Evolutionary conservation across 202 grass and related monocot genomes (phyloP).

Genomic region (Bolboschoenoplectus hybrid): DNA sequence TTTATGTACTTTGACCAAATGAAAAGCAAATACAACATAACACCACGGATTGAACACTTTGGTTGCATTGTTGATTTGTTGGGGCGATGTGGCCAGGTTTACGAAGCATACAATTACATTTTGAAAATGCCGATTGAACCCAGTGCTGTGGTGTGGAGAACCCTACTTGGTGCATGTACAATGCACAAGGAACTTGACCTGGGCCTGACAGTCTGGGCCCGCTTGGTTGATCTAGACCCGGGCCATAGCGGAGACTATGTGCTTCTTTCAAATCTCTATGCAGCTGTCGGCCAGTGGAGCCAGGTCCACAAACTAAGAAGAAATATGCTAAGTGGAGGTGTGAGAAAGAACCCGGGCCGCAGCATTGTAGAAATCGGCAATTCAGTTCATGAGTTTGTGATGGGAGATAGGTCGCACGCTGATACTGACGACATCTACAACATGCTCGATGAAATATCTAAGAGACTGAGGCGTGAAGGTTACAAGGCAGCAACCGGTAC

Average conservation of each 20-base stretch:
- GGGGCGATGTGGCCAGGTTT: slow-evolving; percentile 65
- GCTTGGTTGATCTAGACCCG: slow-evolving; percentile 65
- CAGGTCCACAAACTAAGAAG: slow-evolving; percentile 66
- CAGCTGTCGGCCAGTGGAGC: slow-evolving; percentile 64
- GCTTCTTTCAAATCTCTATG: slow-evolving; percentile 81
- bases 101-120: slow-evolving; percentile 75
- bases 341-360: slow-evolving; percentile 68
- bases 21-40: slow-evolving; percentile 57
- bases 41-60: slow-evolving; percentile 71
- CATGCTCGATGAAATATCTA: slow-evolving; percentile 61
- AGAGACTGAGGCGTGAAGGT: slow-evolving; percentile 57
- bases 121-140: slow-evolving; percentile 64
- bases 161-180: slow-evolving; percentile 73
- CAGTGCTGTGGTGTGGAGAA: slow-evolving; percentile 76
- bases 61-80: slow-evolving; percentile 92
- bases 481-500: slow-evolving; percentile 57
- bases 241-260: slow-evolving; percentile 79
- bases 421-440: slow-evolving; percentile 66
- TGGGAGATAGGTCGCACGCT: slow-evolving; percentile 62
- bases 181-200: slow-evolving; percentile 77
- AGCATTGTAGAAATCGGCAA: slow-evolving; percentile 58
- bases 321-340: slow-evolving; percentile 60
- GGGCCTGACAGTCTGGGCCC: slow-evolving; percentile 62
- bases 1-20: slow-evolving; percentile 73
- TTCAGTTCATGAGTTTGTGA: slow-evolving; percentile 67